phyloP scores from a whole-genome alignment of 139 green algal species.

The Tetraselmis chui region DNA sequence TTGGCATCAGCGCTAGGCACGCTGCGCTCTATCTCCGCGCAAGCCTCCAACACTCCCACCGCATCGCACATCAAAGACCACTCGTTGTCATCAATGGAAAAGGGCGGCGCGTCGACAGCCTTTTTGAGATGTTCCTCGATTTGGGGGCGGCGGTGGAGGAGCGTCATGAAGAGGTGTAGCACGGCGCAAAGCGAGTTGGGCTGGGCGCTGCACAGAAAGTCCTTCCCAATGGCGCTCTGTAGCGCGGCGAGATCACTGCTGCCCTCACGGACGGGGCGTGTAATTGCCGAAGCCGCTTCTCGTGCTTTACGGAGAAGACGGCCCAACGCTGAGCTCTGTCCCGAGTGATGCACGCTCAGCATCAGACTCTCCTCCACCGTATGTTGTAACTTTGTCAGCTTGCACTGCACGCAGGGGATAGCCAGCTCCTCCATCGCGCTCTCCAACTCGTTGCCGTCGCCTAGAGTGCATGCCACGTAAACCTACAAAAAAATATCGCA shows the following conservation, averaged over 20 bases:
- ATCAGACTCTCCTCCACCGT: neutral
- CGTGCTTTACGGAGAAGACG: neutral
- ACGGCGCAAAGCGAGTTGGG: neutral
- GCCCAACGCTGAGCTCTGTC: neutral
- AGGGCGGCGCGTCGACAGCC: neutral
- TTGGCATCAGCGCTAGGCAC: neutral
- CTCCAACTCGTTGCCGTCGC: neutral
- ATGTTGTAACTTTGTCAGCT: neutral
- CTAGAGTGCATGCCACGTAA: neutral
- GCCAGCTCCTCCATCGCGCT: neutral
- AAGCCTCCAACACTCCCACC: neutral
- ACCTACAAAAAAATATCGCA: too few relatives aligned
- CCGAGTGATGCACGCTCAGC: neutral
- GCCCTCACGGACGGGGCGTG: neutral
- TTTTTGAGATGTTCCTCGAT: neutral
- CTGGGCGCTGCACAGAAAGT: neutral
- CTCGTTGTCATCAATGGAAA: neutral
- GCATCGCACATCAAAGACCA: neutral
- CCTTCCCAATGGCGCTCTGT: neutral
- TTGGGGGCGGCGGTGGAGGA: neutral
- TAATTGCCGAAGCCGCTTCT: neutral
- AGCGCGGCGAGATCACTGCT: neutral
- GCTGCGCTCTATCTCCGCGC: neutral
- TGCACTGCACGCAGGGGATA: neutral
- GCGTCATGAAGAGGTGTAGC: neutral